Percentiles rank a stretch among this genome's conserved stretches.
These are phyloP conservation scores for Penstemon eatonii DNA, from an alignment of 257 asterid genomes.

Conservation along the genomic window DNA sequence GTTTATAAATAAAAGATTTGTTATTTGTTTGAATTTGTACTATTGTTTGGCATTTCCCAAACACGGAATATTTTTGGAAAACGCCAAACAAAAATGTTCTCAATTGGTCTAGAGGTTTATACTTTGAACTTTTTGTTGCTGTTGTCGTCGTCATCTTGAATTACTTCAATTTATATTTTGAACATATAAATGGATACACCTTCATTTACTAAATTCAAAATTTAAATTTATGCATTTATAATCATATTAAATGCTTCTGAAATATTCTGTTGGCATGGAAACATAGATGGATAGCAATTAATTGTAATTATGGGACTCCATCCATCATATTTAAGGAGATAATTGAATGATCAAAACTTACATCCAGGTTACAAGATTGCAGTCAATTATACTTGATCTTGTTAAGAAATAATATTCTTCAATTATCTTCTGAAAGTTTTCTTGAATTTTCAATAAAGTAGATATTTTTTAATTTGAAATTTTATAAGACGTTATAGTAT, in stretches of 20 bases:
- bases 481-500: too few relatives aligned
- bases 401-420: too few relatives aligned
- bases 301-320: conserved; percentile 8
- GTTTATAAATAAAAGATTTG: too few relatives aligned
- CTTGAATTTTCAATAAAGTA: too few relatives aligned
- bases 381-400: background rate
- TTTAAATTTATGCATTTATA: conserved; percentile 4
- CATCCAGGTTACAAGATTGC: conserved; percentile 2
- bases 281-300: background rate
- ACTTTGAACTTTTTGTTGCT: background rate
- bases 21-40: too few relatives aligned
- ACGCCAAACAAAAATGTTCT: too few relatives aligned
- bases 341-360: conserved; percentile 13
- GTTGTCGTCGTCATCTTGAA: background rate
- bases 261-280: background rate
- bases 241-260: conserved; percentile 15
- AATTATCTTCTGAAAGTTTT: too few relatives aligned
- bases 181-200: background rate
- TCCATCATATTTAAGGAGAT: background rate
- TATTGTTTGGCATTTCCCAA: too few relatives aligned
- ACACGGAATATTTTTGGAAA: too few relatives aligned
- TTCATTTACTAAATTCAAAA: background rate
- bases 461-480: too few relatives aligned
- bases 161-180: background rate
- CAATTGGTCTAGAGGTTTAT: too few relatives aligned